Percentiles rank a stretch among this genome's conserved stretches.
These are phyloP conservation scores for Millerozyma miso DNA, from an alignment of 805 yeast genomes.

Conservation along the genomic window DNA sequence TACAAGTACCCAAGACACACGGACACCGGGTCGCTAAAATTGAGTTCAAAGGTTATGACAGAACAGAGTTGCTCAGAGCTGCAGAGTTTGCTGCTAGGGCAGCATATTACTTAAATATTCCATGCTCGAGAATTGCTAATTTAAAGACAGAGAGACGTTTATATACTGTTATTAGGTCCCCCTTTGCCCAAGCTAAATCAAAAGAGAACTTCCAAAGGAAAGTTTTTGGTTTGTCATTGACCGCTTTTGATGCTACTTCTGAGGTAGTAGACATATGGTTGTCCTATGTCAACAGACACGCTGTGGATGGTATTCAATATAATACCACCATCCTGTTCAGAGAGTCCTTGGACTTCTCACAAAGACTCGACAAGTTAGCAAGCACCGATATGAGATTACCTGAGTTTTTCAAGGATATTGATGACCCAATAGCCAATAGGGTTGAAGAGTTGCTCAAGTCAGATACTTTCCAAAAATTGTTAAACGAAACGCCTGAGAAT, in stretches of 20 bases:
- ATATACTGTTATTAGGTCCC: constrained; percentile 92
- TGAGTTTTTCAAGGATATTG: constrained; percentile 25
- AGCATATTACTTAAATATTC: constrained; percentile 86
- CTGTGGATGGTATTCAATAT: constrained; percentile 78
- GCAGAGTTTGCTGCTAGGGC: constrained; percentile 86
- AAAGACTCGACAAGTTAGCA: constrained; percentile 24
- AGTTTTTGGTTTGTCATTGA: constrained; percentile 70
- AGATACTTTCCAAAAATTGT: constrained; percentile 61
- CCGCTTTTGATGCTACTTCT: constrained; percentile 79
- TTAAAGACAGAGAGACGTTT: constrained; percentile 68
- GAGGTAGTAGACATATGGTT: constrained; percentile 82
- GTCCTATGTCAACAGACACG: constrained; percentile 70
- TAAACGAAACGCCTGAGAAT: constrained; percentile 17
- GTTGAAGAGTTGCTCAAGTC: constrained; percentile 69
- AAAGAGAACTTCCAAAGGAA: constrained; percentile 91
- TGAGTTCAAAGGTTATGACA: constrained; percentile 66
- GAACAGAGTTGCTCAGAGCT: constrained; percentile 66
- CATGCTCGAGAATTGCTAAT: constrained; percentile 72
- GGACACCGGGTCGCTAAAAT: constrained; percentile 79
- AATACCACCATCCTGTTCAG: constrained; percentile 56
- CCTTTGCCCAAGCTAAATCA: constrained; percentile 90
- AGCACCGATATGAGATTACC: constrained; percentile 28
- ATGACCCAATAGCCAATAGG: constrained; percentile 55
- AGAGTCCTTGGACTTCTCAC: constrained; percentile 26
- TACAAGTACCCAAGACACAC: constrained; percentile 60